phyloP scores from a whole-genome alignment of 2,329 filamentous ascomycete species.

The Trichoderma cornu-damae region DNA sequence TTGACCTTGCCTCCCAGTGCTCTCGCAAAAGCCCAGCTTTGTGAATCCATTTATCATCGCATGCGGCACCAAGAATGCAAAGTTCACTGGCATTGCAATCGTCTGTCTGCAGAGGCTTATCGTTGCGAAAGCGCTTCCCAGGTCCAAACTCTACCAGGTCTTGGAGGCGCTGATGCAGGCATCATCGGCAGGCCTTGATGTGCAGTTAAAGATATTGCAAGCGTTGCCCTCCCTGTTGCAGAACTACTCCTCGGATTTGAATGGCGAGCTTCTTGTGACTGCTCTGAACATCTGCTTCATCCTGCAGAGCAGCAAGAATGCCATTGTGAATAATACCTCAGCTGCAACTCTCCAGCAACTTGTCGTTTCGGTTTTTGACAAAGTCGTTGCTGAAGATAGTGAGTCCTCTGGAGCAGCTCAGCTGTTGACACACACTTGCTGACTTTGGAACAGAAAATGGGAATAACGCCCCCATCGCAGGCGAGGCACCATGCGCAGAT shows the following conservation, averaged over 20 bases:
- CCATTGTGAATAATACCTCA: conserved; percentile 90
- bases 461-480: conserved; percentile 53
- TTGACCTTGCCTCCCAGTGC: conserved; percentile 52
- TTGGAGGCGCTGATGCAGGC: conserved; percentile 84
- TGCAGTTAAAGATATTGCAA: conserved; percentile 93
- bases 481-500: conserved; percentile 62
- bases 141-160: conserved; percentile 75
- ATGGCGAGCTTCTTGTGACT: conserved; percentile 73
- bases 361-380: conserved; percentile 88
- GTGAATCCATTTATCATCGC: conserved; percentile 92
- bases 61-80: conserved; percentile 83
- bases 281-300: conserved; percentile 88
- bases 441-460: conserved; percentile 32
- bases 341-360: conserved; percentile 95
- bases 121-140: conserved; percentile 72
- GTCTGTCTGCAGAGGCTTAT: conserved; percentile 86
- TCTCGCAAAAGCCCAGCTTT: conserved; percentile 75
- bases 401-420: conserved; percentile 33
- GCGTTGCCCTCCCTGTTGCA: conserved; percentile 83
- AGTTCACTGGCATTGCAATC: conserved; percentile 81
- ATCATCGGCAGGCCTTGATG: conserved; percentile 73
- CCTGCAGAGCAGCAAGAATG: conserved; percentile 85
- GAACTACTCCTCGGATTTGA: conserved; percentile 78
- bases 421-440: not conserved
- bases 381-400: conserved; percentile 79